A percentile compares a stretch with the other conserved stretches of the same genome.
Evolutionary conservation across 2,329 filamentous ascomycete genomes (phyloP).

Genomic region (Chrysoporthe cubensis): DNA sequence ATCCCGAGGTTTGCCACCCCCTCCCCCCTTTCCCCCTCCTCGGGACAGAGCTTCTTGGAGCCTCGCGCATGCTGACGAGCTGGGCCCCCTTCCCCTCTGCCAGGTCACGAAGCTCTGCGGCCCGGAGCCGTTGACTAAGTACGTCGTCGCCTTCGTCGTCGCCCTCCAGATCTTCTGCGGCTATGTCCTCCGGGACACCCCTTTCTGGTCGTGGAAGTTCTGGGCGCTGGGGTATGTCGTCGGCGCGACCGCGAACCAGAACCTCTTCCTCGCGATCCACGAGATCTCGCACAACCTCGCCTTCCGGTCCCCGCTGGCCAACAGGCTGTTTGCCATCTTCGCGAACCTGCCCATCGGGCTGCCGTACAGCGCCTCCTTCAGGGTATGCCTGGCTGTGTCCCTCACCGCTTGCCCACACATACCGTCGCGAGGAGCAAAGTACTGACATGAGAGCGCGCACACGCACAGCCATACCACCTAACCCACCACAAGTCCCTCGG

Average conservation of each 20-base stretch:
- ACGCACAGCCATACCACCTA: constrained; percentile 81
- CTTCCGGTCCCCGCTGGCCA: constrained; percentile 78
- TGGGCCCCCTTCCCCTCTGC: constrained; percentile 22
- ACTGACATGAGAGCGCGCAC: not conserved
- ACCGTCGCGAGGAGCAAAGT: not conserved
- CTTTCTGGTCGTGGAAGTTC: constrained; percentile 83
- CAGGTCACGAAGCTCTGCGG: constrained; percentile 97
- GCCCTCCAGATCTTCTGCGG: constrained; percentile 78
- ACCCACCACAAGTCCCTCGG: constrained; percentile 99
- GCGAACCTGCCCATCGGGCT: constrained; percentile 95
- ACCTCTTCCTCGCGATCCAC: constrained; percentile 97
- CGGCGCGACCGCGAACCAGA: constrained; percentile 96
- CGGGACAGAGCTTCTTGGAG: not conserved
- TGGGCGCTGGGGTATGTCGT: constrained; percentile 87
- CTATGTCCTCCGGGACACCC: constrained; percentile 73
- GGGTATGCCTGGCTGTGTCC: constrained; percentile 60
- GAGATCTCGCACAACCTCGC: constrained; percentile 98
- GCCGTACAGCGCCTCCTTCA: constrained; percentile 94
- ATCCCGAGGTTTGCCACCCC: constrained; percentile 70
- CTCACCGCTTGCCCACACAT: too few species aligned
- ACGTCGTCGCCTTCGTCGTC: constrained; percentile 83
- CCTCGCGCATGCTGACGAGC: constrained; percentile 10
- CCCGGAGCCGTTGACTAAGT: constrained; percentile 94
- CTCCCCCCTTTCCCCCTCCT: not conserved
- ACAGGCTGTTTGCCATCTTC: constrained; percentile 86